These are phyloP conservation scores for Umbilicus rupestris DNA, from an alignment of 164 flowering plant genomes.

Conservation along the genomic window DNA sequence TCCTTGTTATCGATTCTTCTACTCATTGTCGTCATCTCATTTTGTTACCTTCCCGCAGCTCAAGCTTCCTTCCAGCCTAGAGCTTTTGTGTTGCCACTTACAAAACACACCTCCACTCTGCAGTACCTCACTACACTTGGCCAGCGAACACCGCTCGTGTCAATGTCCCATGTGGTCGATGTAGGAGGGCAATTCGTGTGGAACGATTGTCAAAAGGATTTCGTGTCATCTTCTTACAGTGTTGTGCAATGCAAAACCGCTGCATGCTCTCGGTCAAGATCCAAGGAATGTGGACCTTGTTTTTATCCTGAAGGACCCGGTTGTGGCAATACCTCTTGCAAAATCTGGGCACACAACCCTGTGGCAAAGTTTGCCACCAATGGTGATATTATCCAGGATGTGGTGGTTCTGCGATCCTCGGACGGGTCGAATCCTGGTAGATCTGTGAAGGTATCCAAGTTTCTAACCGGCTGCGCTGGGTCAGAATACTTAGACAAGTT, in stretches of 20 bases:
- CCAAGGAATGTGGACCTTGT: conserved; percentile 12
- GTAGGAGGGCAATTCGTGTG: conserved; percentile 15
- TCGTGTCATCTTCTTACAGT: conserved; percentile 10
- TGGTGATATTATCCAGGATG: conserved; percentile 6
- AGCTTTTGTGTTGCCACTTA: conserved; percentile 9
- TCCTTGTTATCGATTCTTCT: conserved; percentile 1
- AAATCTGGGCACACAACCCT: conserved; percentile 11
- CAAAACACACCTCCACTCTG: conserved; percentile 3
- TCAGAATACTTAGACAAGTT: conserved; percentile 7
- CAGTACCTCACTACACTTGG: conserved; percentile 18
- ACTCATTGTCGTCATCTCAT: not conserved
- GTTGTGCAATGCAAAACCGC: conserved; percentile 9
- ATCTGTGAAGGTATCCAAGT: not conserved
- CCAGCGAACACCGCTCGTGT: conserved; percentile 4
- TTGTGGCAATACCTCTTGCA: conserved; percentile 17
- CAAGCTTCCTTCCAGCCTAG: conserved; percentile 13
- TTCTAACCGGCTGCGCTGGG: conserved; percentile 13
- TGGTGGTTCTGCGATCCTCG: conserved; percentile 13
- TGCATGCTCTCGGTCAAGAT: not conserved
- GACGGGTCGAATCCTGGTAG: conserved; percentile 12
- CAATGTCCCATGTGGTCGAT: conserved; percentile 6
- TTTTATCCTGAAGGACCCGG: conserved; percentile 8
- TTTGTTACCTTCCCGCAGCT: not conserved
- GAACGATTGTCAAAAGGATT: conserved; percentile 15
- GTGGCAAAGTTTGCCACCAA: not conserved